Conservation (phyloP, 306 rosid species). For the Lathyrus oleraceus region DNA sequence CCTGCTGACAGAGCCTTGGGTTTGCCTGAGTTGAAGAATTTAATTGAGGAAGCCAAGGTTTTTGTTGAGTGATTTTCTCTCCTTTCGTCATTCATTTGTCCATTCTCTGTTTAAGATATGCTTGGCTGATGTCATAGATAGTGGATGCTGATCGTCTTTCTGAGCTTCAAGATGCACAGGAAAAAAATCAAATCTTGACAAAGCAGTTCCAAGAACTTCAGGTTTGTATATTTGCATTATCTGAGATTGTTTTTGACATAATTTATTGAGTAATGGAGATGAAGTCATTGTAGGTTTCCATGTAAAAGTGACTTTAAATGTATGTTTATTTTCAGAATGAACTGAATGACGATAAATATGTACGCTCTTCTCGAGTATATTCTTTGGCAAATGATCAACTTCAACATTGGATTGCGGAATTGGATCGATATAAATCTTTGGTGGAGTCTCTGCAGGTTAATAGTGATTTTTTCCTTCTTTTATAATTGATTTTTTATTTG, state of each 20-base stretch:
- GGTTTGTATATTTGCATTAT: slow-evolving; percentile 50
- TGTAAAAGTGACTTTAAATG: slow-evolving; percentile 19
- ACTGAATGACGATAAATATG: slow-evolving; percentile 79
- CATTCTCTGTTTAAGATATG: slow-evolving; percentile 23
- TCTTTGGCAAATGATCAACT: slow-evolving; percentile 80
- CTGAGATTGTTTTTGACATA: slow-evolving; percentile 18
- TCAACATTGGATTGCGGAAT: slow-evolving; percentile 84
- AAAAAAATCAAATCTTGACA: slow-evolving; percentile 64
- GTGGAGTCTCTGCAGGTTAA: slow-evolving; percentile 78
- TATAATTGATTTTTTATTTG: slow-evolving; percentile 16
- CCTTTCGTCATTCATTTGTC: slow-evolving; percentile 10
- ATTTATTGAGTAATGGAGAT: slow-evolving; percentile 29
- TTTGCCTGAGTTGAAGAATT: slow-evolving; percentile 77
- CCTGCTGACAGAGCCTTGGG: slow-evolving; percentile 66
- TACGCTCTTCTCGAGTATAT: slow-evolving; percentile 67
- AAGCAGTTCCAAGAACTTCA: slow-evolving; percentile 80
- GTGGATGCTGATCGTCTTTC: slow-evolving; percentile 75
- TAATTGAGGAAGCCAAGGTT: slow-evolving; percentile 94
- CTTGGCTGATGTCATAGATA: slow-evolving; percentile 51
- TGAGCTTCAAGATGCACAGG: slow-evolving; percentile 77
- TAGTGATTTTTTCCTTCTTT: slow-evolving; percentile 16
- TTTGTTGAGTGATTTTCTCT: slow-evolving; percentile 30
- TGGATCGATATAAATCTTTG: slow-evolving; percentile 63
- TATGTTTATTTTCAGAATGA: slow-evolving; percentile 62
- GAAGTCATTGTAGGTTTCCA: slow-evolving; percentile 14